These are phyloP conservation scores for Pezicula neosporulosa DNA, from an alignment of 2,329 filamentous ascomycete species.

Conservation along the genomic window DNA sequence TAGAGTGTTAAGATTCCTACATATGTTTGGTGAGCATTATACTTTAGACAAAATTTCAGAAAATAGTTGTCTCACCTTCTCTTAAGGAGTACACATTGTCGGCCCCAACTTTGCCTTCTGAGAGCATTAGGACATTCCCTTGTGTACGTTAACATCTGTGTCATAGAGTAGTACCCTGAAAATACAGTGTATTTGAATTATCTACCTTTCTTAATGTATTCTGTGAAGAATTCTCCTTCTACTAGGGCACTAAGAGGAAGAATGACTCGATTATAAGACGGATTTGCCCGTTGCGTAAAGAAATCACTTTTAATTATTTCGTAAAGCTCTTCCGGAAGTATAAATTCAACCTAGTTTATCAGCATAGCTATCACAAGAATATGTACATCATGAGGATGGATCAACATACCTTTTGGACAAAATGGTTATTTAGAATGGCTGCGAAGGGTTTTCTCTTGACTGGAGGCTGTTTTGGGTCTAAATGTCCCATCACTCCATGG, in stretches of 20 bases:
- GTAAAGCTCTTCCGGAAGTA: conserved; percentile 65
- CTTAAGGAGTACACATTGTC: conserved; percentile 71
- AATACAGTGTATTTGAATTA: not conserved
- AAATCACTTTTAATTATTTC: conserved; percentile 51
- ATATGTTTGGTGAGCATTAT: not conserved
- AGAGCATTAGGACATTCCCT: conserved; percentile 83
- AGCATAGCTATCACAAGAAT: conserved; percentile 1
- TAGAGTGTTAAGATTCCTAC: conserved; percentile 70
- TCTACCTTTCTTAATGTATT: conserved; percentile 66
- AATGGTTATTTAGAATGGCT: conserved; percentile 60
- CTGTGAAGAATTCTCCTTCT: conserved; percentile 72
- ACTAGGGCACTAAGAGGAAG: conserved; percentile 72
- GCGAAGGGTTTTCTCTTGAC: conserved; percentile 75
- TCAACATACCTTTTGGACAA: conserved; percentile 63
- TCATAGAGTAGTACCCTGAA: not conserved
- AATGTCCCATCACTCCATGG: conserved; percentile 63
- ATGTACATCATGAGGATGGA: not conserved
- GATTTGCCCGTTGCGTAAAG: conserved; percentile 33
- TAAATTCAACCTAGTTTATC: conserved; percentile 55
- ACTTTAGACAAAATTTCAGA: not conserved
- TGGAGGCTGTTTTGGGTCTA: conserved; percentile 68
- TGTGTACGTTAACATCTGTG: not conserved
- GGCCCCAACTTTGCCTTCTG: conserved; percentile 66
- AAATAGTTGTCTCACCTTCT: conserved; percentile 48
- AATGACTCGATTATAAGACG: conserved; percentile 63